Evolutionary conservation across 305 asterid genomes (phyloP).

Genomic region (Fraxinus latifolia): DNA sequence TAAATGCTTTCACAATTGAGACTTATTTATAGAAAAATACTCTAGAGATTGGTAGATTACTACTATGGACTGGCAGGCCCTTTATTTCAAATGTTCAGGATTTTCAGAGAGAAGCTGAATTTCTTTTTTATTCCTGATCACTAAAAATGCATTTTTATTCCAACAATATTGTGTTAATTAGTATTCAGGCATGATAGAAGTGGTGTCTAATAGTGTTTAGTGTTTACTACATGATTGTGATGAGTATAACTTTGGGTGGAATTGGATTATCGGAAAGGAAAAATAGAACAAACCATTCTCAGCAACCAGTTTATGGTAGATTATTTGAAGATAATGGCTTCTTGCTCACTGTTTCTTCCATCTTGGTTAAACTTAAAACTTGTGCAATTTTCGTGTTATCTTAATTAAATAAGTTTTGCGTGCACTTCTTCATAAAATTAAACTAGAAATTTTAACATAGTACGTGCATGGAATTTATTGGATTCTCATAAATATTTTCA

Average conservation of each 20-base stretch:
- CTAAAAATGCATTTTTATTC: background rate
- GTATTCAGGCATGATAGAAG: background rate
- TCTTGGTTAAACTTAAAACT: constrained; percentile 3
- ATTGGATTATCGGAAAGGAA: constrained; percentile 9
- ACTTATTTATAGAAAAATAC: background rate
- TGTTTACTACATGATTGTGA: background rate
- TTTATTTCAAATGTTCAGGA: background rate
- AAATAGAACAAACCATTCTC: background rate
- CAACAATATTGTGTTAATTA: background rate
- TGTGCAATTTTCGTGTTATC: background rate
- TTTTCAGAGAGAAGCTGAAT: background rate
- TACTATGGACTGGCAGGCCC: background rate
- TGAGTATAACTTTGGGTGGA: background rate
- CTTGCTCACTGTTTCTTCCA: background rate
- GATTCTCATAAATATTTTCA: background rate
- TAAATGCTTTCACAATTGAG: background rate
- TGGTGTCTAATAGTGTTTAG: background rate
- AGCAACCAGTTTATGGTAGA: background rate
- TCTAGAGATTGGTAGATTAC: background rate
- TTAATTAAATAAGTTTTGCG: background rate
- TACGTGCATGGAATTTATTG: background rate
- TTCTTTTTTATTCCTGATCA: background rate
- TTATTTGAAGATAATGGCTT: background rate
- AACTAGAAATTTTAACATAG: background rate
- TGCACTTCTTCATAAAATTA: background rate